Percentiles rank a stretch among this genome's conserved stretches.
Evolutionary conservation across 2,329 filamentous ascomycete genomes (phyloP).

Genomic region (Pyrenochaeta sp.): DNA sequence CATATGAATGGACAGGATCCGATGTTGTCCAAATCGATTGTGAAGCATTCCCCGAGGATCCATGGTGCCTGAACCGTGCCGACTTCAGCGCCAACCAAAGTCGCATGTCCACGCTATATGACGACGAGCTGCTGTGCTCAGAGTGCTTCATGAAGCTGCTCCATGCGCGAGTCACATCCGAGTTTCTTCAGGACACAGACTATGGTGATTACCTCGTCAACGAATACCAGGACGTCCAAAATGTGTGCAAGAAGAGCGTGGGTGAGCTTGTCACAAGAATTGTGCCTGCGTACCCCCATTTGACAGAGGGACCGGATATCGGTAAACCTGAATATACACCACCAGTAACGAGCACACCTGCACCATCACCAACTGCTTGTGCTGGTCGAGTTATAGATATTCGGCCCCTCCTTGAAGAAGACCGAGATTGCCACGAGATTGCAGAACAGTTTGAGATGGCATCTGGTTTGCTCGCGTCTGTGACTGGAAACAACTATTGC

Average conservation of each 20-base stretch:
- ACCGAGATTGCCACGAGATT: not conserved
- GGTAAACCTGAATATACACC: too few species aligned
- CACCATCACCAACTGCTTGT: not conserved
- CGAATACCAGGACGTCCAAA: conserved; percentile 2
- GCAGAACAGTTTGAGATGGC: not conserved
- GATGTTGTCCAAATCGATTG: conserved; percentile 1
- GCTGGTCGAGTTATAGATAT: not conserved
- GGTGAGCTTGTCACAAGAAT: not conserved
- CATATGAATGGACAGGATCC: conserved; percentile 4
- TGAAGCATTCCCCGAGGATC: conserved; percentile 1
- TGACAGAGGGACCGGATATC: too few species aligned
- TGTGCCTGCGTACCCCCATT: too few species aligned
- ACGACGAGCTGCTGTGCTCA: conserved; percentile 2
- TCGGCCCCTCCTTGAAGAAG: not conserved
- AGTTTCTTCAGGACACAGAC: conserved; percentile 2
- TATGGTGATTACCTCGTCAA: conserved; percentile 3
- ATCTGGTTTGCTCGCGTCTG: too few species aligned
- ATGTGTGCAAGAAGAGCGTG: conserved; percentile 1
- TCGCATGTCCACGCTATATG: conserved; percentile 2
- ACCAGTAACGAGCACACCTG: not conserved
- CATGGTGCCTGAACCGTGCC: conserved; percentile 2
- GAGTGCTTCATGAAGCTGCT: conserved; percentile 4
- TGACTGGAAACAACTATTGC: not conserved
- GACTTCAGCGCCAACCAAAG: not conserved
- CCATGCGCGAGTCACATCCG: conserved; percentile 2